These are phyloP conservation scores for Suillus hirtellus DNA, from an alignment of 768 basidiomycete genomes.

Conservation along the genomic window DNA sequence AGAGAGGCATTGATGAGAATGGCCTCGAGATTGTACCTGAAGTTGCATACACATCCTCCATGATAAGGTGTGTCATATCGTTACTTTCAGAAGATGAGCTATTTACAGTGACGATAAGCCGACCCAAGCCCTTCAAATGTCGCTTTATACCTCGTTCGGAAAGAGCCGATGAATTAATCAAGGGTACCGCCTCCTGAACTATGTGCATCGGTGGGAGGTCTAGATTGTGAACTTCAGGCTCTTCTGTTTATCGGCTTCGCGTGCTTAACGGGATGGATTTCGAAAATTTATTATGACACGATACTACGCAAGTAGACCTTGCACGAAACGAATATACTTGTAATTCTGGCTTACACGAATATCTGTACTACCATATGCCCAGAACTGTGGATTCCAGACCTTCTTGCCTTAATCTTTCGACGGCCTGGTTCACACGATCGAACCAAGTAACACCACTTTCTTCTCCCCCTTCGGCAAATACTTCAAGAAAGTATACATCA, in stretches of 20 bases:
- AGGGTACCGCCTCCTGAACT: slow-evolving; percentile 9
- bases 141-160: slow-evolving; percentile 37
- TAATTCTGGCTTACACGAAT: neutral
- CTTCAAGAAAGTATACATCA: slow-evolving; percentile 66
- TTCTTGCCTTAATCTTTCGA: slow-evolving; percentile 33
- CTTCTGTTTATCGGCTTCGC: neutral
- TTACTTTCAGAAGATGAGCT: neutral
- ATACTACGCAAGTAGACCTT: neutral
- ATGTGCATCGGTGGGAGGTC: neutral
- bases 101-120: slow-evolving; percentile 27
- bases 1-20: slow-evolving; percentile 33
- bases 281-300: neutral
- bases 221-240: neutral
- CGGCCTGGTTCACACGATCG: slow-evolving; percentile 35
- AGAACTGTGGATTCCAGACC: slow-evolving; percentile 42
- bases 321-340: neutral
- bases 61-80: slow-evolving; percentile 34
- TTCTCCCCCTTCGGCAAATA: slow-evolving; percentile 28
- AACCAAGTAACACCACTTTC: slow-evolving; percentile 29
- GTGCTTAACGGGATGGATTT: neutral
- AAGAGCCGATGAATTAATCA: slow-evolving; percentile 32
- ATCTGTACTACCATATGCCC: slow-evolving; percentile 49
- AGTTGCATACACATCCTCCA: slow-evolving; percentile 35
- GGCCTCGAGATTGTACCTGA: slow-evolving; percentile 36
- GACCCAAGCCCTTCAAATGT: slow-evolving; percentile 43